These are phyloP conservation scores for Cladophialophora chaetospira DNA, from an alignment of 2,329 filamentous ascomycete genomes.

Conservation along the genomic window DNA sequence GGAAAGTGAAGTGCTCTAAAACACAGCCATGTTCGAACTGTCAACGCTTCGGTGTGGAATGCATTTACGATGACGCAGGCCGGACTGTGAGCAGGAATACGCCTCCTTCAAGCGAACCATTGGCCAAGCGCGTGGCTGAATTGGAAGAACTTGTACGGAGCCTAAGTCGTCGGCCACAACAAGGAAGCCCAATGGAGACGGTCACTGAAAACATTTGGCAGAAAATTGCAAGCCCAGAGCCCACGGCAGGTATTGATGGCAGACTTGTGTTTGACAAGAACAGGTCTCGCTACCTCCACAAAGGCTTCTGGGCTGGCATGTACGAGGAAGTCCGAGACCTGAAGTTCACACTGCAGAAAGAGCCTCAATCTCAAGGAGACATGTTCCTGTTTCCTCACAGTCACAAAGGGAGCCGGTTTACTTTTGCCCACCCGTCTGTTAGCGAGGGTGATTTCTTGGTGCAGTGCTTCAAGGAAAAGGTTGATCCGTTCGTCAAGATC, in stretches of 20 bases:
- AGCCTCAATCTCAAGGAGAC: slow-evolving; percentile 1
- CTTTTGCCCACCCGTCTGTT: slow-evolving; percentile 1
- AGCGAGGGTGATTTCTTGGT: slow-evolving; percentile 13
- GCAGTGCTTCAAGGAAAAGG: slow-evolving; percentile 16
- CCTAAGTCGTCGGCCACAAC: slow-evolving; percentile 2
- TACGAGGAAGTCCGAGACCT: slow-evolving; percentile 19
- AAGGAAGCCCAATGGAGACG: slow-evolving; percentile 13
- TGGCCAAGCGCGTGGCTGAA: slow-evolving; percentile 4
- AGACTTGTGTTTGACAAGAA: slow-evolving; percentile 15
- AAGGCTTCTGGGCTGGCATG: slow-evolving; percentile 17
- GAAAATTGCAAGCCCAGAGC: neutral
- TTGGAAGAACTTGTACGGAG: slow-evolving; percentile 16
- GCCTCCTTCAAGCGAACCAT: neutral
- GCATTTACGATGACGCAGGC: slow-evolving; percentile 6
- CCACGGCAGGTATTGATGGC: neutral
- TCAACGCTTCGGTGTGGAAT: slow-evolving; percentile 5
- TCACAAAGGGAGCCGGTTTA: neutral
- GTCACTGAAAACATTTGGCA: slow-evolving; percentile 11
- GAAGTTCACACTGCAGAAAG: slow-evolving; percentile 11
- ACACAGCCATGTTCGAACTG: slow-evolving; percentile 15
- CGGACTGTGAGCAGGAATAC: slow-evolving; percentile 8
- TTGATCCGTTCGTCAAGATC: slow-evolving; percentile 14
- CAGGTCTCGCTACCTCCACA: slow-evolving; percentile 15
- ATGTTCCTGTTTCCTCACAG: slow-evolving; percentile 4
- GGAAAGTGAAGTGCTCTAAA: slow-evolving; percentile 18